Evolutionary conservation across 306 rosid species (phyloP), one percentile per base, ranked within the genome.

Genomic region (Lithocarpus polystachyus): DNA sequence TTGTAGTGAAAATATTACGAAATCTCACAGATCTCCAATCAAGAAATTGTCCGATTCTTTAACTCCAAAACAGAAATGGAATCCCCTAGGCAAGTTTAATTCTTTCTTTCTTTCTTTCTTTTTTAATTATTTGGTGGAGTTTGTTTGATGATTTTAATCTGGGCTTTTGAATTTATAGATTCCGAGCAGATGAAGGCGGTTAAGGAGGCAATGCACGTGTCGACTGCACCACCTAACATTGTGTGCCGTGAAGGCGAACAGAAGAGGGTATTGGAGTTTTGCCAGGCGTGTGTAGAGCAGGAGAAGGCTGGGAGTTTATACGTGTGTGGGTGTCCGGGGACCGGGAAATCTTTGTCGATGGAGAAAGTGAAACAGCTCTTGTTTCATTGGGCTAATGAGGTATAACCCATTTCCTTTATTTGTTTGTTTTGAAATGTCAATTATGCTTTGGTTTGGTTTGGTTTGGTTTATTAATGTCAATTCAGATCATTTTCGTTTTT

Each of bases 251-350:
- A 95, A 55, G 87, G 80, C 0, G 98, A 95, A 87, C 99, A 90
- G 78, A 83, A 79, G 71, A 85, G 86, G 86, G 89, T 95, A 59
- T 71, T 93, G 28, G 90, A 81, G 75, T 93, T 95, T 85, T 89
- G 96, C 70, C 91, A 95, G 82, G 77, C 84, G 2, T 82, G 91
- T 71, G 43, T 95, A 12, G 92, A 89, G 79, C 90, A 85, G 37
- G 86, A 87, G 73, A 95, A 89, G 81, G 83, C 98, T n/a, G 94
- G 92, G 75, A 90, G 97, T 84, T 75, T 95, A 19, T 95, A 93
- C 52, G 83, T 93, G 0, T 93, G 99, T 26, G 99, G 99, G 23
- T 91, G 97, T 60, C 98, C 99, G 0, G 99, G 99, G 56, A 93
- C 99, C 0, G 98, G 98, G 17, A 95, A 95, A 76, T 89, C 99